These are phyloP conservation scores for Botrytis squamosa DNA, from an alignment of 2,329 filamentous ascomycete species.

Conservation along the genomic window DNA sequence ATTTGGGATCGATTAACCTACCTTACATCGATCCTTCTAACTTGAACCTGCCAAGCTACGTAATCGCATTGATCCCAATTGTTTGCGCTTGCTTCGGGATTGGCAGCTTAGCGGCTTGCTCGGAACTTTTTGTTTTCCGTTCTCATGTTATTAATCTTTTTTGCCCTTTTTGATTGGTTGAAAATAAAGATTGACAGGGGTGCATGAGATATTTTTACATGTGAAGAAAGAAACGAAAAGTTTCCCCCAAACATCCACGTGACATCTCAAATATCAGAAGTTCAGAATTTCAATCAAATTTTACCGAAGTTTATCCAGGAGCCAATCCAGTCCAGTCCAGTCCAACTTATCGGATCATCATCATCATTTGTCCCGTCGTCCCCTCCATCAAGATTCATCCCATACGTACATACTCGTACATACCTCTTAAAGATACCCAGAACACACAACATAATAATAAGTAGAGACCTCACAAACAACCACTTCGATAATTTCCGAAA, in stretches of 20 bases:
- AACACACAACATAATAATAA: neutral
- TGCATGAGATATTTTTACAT: neutral
- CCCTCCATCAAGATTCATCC: neutral
- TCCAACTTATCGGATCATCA: neutral
- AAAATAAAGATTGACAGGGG: neutral
- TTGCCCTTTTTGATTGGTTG: neutral
- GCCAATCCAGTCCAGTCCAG: no score
- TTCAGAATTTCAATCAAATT: neutral
- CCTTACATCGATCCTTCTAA: neutral
- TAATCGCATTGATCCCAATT: neutral
- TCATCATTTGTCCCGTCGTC: neutral
- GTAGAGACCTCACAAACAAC: neutral
- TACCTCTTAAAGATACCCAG: neutral
- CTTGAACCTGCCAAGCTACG: slow-evolving; percentile 8
- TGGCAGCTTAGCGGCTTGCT: neutral
- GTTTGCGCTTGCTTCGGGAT: neutral
- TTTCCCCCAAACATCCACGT: neutral
- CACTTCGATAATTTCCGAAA: neutral
- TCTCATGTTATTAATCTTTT: neutral
- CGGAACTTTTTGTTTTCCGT: neutral
- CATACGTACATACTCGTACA: neutral
- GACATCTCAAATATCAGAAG: neutral
- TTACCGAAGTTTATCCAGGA: slow-evolving; percentile 3
- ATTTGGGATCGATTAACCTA: neutral
- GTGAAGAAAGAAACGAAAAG: neutral